These are phyloP conservation scores for Trichoderma citrinoviride DNA, from an alignment of 2,329 filamentous ascomycete genomes.

Conservation along the genomic window DNA sequence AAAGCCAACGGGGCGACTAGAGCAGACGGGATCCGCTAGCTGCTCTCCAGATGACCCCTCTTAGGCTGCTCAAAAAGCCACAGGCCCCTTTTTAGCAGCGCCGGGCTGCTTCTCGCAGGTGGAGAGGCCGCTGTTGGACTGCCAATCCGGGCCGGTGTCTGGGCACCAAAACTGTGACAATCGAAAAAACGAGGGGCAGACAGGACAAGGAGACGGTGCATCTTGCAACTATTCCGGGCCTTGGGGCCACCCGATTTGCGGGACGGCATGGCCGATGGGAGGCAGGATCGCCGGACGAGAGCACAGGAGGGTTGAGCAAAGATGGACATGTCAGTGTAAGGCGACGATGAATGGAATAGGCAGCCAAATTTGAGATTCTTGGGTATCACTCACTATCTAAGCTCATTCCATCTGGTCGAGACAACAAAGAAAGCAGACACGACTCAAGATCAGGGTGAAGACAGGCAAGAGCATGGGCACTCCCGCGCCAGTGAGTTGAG, in stretches of 20 bases:
- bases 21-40: slow-evolving; percentile 14
- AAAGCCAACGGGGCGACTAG: background rate
- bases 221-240: slow-evolving; percentile 8
- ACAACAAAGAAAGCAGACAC: background rate
- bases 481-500: background rate
- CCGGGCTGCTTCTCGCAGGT: slow-evolving; percentile 3
- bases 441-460: background rate
- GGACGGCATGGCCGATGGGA: slow-evolving; percentile 16
- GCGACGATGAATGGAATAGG: background rate
- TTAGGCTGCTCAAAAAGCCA: background rate
- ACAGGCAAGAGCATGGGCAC: background rate
- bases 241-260: slow-evolving; percentile 16
- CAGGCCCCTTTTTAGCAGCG: slow-evolving; percentile 1
- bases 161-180: slow-evolving; percentile 5
- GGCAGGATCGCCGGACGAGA: background rate
- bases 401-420: background rate
- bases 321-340: background rate
- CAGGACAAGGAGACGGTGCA: background rate
- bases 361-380: background rate
- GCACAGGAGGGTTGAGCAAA: background rate
- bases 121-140: slow-evolving; percentile 7
- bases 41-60: slow-evolving; percentile 7
- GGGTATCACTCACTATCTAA: no score
- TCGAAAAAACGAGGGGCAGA: background rate
- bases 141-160: slow-evolving; percentile 14